Percentiles rank a stretch among this genome's conserved stretches.
phyloP scores from a whole-genome alignment of 176 grass and related monocot genomes.

The Carex scoparia region DNA sequence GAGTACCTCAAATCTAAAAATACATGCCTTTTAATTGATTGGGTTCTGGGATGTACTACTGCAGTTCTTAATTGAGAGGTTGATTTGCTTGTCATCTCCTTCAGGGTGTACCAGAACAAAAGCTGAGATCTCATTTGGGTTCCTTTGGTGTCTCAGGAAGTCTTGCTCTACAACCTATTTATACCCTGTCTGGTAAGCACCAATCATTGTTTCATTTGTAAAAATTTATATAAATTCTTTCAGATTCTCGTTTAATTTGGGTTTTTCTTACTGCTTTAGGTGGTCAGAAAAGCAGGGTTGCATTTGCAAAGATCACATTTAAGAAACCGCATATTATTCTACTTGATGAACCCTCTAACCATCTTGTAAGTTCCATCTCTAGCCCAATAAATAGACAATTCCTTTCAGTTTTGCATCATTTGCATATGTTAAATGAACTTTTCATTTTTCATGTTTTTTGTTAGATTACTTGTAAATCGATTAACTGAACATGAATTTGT shows the following conservation, averaged over 20 bases:
- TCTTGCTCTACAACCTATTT: conserved; percentile 93
- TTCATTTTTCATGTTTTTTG: conserved; percentile 9
- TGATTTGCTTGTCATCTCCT: conserved; percentile 11
- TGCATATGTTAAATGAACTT: conserved; percentile 14
- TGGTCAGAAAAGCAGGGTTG: conserved; percentile 96
- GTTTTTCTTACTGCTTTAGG: conserved; percentile 42
- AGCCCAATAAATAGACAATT: neutral
- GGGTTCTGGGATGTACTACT: neutral
- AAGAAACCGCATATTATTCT: conserved; percentile 97
- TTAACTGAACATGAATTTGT: conserved; percentile 2
- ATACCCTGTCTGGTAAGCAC: conserved; percentile 76
- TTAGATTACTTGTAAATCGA: neutral
- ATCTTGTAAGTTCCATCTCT: conserved; percentile 59
- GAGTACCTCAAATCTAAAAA: conserved; percentile 24
- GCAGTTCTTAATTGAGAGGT: neutral
- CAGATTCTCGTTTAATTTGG: neutral
- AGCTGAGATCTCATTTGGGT: conserved; percentile 87
- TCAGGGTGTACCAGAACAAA: conserved; percentile 94
- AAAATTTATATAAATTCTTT: neutral
- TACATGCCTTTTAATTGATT: neutral
- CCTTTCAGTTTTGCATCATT: neutral
- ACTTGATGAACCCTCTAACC: conserved; percentile 94
- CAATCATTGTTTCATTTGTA: neutral
- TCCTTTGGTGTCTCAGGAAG: conserved; percentile 83
- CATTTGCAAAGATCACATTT: conserved; percentile 95